Evolutionary conservation across 2,329 filamentous ascomycete genomes (phyloP).

Genomic region (Myriosclerotinia duriaeana): DNA sequence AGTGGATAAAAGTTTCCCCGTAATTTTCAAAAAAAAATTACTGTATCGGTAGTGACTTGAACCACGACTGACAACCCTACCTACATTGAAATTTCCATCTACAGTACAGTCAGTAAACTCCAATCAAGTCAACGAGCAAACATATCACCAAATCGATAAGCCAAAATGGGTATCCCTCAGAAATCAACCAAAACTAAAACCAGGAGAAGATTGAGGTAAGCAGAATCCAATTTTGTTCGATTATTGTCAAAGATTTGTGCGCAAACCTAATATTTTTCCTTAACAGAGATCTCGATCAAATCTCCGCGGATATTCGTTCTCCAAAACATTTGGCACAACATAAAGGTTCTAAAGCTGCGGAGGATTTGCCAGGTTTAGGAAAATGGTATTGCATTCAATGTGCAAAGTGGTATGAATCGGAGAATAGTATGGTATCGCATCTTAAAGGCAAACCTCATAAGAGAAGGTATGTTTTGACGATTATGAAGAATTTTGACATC

Average conservation of each 20-base stretch:
- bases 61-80: neutral
- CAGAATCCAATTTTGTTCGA: neutral
- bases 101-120: neutral
- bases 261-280: constrained; percentile 25
- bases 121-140: neutral
- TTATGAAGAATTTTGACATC: too few relatives aligned
- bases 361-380: constrained; percentile 86
- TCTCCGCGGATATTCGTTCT: constrained; percentile 77
- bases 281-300: constrained; percentile 83
- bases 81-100: constrained; percentile 13
- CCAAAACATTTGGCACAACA: constrained; percentile 78
- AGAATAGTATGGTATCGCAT: constrained; percentile 72
- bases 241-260: too few relatives aligned
- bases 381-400: constrained; percentile 88
- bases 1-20: constrained; percentile 1
- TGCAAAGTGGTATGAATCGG: constrained; percentile 93
- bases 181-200: constrained; percentile 72
- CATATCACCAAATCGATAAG: neutral
- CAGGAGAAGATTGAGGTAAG: constrained; percentile 65
- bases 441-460: constrained; percentile 89
- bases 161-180: constrained; percentile 64
- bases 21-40: neutral
- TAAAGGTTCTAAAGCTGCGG: constrained; percentile 73
- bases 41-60: too few relatives aligned
- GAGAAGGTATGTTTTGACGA: constrained; percentile 62